Base-by-base conservation (phyloP, 208 protist genomes). In the Acanthamoeba royreba region DNA sequence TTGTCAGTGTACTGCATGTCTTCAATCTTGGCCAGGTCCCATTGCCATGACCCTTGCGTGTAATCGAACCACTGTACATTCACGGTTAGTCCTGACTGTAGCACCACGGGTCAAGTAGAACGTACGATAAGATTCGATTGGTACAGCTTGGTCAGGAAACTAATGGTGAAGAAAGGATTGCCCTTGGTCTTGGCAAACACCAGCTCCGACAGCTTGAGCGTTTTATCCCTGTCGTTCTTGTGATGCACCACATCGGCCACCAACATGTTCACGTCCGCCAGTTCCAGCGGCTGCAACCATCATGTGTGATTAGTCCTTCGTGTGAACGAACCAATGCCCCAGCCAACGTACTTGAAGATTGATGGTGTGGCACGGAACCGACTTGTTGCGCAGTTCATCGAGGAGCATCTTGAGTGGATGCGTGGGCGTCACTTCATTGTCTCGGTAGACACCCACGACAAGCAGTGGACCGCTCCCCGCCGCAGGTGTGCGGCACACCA, bases 81-180 rank as follows among this genome's bases (percentile, higher is more conserved):
- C 69, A 81, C 17, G 53, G 25, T 8, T 31, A 66, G 28, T 15
- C 72, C 25, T 38, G 1, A 35, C 13, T 31, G 25, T 25, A 15
- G n/a, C 35, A 5, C n/a, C 35, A 25, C 2, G 55, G 52, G 13
- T 33, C 25, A 40, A 90, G 0, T 31, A 15, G 4, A 0, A 2
- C 79, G 47, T 88, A 91, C 85, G 4, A 91, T 91, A 38, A 91
- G 55, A 3, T 72, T 43, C 40, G 52, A 69, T 38, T 91, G 85
- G 9, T 91, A 72, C 40, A 91, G 85, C 55, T 91, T 91, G 40
- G 85, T 91, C 35, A 91, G 85, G 55, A 91, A 91, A 28, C 85
- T 91, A 43, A 91, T 91, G 49, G 85, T 91, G 40, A 91, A 91
- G 85, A 91, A 91, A 22, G 85, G 85, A 31, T 91, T 91, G 52